Evolutionary conservation across 192 early-diverging fungal genomes (phyloP).

Genomic region (Backusella tarrabulga): DNA sequence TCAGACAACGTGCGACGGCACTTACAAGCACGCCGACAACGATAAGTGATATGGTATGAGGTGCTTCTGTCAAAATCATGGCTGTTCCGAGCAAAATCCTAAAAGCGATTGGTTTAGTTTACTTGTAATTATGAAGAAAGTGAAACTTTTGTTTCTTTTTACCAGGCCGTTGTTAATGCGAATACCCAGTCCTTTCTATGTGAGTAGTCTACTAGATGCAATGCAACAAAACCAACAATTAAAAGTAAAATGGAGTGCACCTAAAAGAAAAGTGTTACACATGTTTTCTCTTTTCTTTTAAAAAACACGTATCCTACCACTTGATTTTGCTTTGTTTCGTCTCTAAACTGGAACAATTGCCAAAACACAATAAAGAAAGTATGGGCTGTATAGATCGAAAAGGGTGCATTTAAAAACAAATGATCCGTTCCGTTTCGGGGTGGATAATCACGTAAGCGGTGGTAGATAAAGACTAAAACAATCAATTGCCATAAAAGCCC

Average conservation of each 20-base stretch:
- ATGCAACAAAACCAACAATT: constrained; percentile 19
- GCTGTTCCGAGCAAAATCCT: constrained; percentile 22
- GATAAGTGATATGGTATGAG: constrained; percentile 30
- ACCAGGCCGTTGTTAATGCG: constrained; percentile 35
- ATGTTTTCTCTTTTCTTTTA: not conserved
- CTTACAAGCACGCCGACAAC: constrained; percentile 32
- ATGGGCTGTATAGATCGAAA: constrained; percentile 38
- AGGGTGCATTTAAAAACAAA: constrained; percentile 39
- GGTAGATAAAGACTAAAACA: constrained; percentile 26
- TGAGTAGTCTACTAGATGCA: constrained; percentile 32
- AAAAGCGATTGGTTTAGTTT: not conserved
- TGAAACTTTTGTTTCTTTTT: not conserved
- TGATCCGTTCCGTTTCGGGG: constrained; percentile 31
- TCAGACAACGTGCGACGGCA: constrained; percentile 27
- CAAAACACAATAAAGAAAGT: constrained; percentile 18
- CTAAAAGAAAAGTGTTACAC: not conserved
- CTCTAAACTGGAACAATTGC: constrained; percentile 24
- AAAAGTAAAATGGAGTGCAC: not conserved
- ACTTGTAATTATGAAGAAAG: not conserved
- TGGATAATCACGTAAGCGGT: constrained; percentile 34
- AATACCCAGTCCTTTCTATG: constrained; percentile 36
- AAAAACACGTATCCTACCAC: not conserved
- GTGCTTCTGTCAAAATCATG: not conserved
- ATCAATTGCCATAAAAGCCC: constrained; percentile 26
- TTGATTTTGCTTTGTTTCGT: constrained; percentile 4